These are phyloP conservation scores for Dioszegia aurantiaca DNA, from an alignment of 768 basidiomycete genomes.

Conservation along the genomic window DNA sequence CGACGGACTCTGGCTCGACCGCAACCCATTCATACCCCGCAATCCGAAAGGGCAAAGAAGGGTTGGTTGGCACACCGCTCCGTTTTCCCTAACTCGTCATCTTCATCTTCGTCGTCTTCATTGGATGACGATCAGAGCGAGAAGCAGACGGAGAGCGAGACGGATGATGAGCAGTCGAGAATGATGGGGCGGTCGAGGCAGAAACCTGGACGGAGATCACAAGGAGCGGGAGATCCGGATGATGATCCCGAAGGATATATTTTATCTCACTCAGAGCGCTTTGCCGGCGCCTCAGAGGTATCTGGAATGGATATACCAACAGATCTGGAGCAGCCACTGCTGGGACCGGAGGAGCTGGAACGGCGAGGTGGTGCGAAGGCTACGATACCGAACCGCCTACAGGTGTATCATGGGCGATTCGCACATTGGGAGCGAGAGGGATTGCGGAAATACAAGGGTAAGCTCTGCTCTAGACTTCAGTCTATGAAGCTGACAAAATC, in stretches of 20 bases:
- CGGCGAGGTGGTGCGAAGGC: constrained; percentile 12
- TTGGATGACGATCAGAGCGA: constrained; percentile 27
- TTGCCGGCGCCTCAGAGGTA: constrained; percentile 9
- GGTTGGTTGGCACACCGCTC: constrained; percentile 52
- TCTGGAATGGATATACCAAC: constrained; percentile 2
- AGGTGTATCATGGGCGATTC: constrained; percentile 46
- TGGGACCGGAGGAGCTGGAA: constrained; percentile 40
- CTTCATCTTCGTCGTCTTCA: constrained; percentile 31
- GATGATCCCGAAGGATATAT: constrained; percentile 29
- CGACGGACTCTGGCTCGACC: constrained; percentile 24
- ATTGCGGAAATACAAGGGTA: constrained; percentile 47
- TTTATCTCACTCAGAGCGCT: constrained; percentile 33
- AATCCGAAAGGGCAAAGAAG: constrained; percentile 32
- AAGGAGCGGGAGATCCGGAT: constrained; percentile 12
- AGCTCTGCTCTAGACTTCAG: not conserved
- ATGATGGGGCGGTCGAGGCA: constrained; percentile 32
- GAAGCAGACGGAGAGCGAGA: constrained; percentile 34
- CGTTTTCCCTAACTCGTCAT: constrained; percentile 43
- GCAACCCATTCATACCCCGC: not conserved
- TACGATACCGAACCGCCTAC: constrained; percentile 32
- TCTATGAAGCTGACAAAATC: not conserved
- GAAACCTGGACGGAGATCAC: constrained; percentile 19
- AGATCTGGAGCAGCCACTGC: constrained; percentile 38
- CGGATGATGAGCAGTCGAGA: constrained; percentile 19
- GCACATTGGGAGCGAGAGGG: constrained; percentile 45